Evolutionary conservation across 257 asterid species (phyloP), one percentile per base, ranked within the genome.

Genomic region (Solanum chmielewskii): DNA sequence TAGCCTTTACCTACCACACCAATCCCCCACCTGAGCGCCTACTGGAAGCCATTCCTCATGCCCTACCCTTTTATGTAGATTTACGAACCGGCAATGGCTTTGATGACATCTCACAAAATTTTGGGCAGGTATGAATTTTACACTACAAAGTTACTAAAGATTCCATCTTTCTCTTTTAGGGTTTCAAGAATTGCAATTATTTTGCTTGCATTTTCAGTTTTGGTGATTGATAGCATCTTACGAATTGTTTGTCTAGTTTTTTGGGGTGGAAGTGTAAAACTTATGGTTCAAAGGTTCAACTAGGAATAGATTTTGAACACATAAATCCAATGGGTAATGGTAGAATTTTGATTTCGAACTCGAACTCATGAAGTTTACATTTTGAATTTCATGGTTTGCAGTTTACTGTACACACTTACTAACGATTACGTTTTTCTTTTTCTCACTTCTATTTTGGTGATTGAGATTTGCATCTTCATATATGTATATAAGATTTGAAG

Each of bases 1-100:
- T 95, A 16, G 98, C 98, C 56, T 97, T 94, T 88, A 94, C 99
- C 42, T 89, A 93, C 89, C 91, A 90, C 73, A 88, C 95, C 6
- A 69, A 25, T 1, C 95, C 95, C 73, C 96, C 98, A 88, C 97
- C 98, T 45, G 93, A 85, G 80, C 83, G 85, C 78, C 94, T 97
- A 74, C 92, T 94, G 80, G 42, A 90, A 77, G 92, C 95, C 91
- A 41, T 94, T 86, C 96, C 98, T 52, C 91, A 92, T 47, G 94
- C 92, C 73, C 90, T 91, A 80, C 93, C 93, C 78, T 95, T 95
- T 88, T 94, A 80, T 84, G 92, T 95, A 69, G 98, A 97, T 90
- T 87, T 97, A 83, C 92, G 91, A 42, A 89, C 92, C 88, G 94
- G 93, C 86, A 56, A 90, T 90, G 99, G 95, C 78, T 91, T 96